Base-by-base conservation (phyloP, 2,329 filamentous ascomycete genomes). In the Mycogone perniciosa region DNA sequence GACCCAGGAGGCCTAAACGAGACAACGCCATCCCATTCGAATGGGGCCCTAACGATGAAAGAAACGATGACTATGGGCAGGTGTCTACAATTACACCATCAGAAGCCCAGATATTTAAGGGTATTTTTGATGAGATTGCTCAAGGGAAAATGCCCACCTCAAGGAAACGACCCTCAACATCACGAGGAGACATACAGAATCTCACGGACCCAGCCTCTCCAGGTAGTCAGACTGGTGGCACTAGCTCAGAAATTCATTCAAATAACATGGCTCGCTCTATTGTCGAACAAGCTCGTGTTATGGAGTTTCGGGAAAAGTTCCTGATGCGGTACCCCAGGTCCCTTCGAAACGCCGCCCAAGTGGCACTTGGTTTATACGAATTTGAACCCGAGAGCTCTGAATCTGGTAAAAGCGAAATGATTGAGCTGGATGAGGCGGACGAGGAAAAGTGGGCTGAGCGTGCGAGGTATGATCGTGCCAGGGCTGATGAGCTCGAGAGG, bases 61-160 rank as follows among this genome's bases (percentile, higher is more conserved):
- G 20, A 20, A 54, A 60, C 1, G 51, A 41, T 57, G 31, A 52
- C 55, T 41, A 62, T 60, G 55, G 59, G 26, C 46, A 60, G 30
- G 9, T 53, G 26, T 74, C 74, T 4, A 85, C 80, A 5, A 80
- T 85, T 44, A 85, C 82, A 0, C 75, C 76, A 0, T 61, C 69
- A 0, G 82, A 85, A 60, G 72, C 76, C 30, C 70, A 73, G 46
- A 78, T 84, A 46, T 85, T 85, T 57, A 71, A 74, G 46, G 73
- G 81, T 47, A 84, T 85, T 41, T 76, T 77, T 43, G 66, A 70
- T 41, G 69, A 73, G 31, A 72, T 74, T 41, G 61, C 68, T 1
- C 57, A 65, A 35, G 68, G 67, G 2, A 64, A 61, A 31, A 64
- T 70, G 59, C 64, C 64, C 1, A 53, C 52, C 7, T 39, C 55